phyloP scores from a whole-genome alignment of 441 rosid genomes.

The Daphne laureola region DNA sequence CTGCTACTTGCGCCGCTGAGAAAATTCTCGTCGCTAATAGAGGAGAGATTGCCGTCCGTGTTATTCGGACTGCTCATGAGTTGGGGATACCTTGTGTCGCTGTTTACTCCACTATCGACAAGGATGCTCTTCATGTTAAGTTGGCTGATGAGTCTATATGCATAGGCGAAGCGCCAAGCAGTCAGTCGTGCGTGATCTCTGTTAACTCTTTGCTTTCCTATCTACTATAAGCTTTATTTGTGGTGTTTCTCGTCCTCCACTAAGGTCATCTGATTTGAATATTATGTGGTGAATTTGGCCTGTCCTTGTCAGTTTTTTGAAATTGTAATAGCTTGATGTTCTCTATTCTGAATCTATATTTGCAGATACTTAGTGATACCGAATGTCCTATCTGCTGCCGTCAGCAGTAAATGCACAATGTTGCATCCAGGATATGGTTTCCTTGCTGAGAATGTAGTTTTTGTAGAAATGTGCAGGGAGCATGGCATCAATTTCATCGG shows the following conservation, averaged over 20 bases:
- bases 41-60: constrained; percentile 96
- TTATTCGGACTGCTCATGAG: constrained; percentile 96
- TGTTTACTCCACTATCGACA: constrained; percentile 92
- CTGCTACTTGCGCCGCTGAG: constrained; percentile 54
- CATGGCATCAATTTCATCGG: constrained; percentile 95
- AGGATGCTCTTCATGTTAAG: constrained; percentile 91
- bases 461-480: constrained; percentile 94
- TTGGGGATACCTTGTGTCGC: constrained; percentile 99
- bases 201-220: too few species aligned
- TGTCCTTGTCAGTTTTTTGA: background rate
- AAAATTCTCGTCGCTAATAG: constrained; percentile 89
- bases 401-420: constrained; percentile 86
- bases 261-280: background rate
- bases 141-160: constrained; percentile 95
- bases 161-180: constrained; percentile 98
- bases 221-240: background rate
- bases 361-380: constrained; percentile 77
- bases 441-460: constrained; percentile 90
- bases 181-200: constrained; percentile 62
- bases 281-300: background rate
- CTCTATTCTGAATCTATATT: constrained; percentile 3
- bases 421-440: constrained; percentile 99
- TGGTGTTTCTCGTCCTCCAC: background rate
- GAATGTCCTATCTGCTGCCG: constrained; percentile 91
- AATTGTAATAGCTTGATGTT: background rate